These are phyloP conservation scores for Komagataella pastoris DNA, from an alignment of 805 yeast genomes.

Conservation along the genomic window DNA sequence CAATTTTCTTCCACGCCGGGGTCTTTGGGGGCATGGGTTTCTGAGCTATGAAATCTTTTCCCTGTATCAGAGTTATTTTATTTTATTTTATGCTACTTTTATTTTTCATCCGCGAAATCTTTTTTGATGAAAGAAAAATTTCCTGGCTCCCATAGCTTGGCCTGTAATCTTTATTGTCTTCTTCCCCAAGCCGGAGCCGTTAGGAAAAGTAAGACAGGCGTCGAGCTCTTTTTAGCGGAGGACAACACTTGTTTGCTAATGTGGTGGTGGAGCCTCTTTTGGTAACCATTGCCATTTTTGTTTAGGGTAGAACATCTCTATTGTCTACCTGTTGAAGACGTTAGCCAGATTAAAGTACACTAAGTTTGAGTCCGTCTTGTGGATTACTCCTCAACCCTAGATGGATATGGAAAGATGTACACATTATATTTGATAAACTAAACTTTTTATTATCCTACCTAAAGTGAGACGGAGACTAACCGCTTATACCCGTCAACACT, in stretches of 20 bases:
- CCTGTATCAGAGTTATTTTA: not conserved
- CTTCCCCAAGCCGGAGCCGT: not conserved
- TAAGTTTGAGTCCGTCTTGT: slow-evolving; percentile 18
- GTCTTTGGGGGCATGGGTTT: slow-evolving; percentile 12
- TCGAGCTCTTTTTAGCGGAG: not conserved
- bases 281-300: not conserved
- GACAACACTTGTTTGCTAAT: not conserved
- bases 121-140: no score
- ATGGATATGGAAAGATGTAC: slow-evolving; percentile 17
- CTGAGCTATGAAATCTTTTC: not conserved
- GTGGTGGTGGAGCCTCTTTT: not conserved
- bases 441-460: slow-evolving; percentile 1
- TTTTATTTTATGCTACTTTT: no score
- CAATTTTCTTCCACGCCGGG: slow-evolving; percentile 83
- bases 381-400: slow-evolving; percentile 7
- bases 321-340: not conserved
- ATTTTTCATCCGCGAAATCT: not conserved
- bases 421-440: slow-evolving; percentile 4
- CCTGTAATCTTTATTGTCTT: not conserved
- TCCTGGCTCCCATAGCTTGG: not conserved
- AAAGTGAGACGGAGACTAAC: slow-evolving; percentile 14
- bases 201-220: not conserved
- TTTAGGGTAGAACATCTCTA: not conserved
- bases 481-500: slow-evolving; percentile 42
- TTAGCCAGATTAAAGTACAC: slow-evolving; percentile 10